These are phyloP conservation scores for Aspergillus sp. DNA, from an alignment of 2,329 filamentous ascomycete genomes.

Conservation along the genomic window DNA sequence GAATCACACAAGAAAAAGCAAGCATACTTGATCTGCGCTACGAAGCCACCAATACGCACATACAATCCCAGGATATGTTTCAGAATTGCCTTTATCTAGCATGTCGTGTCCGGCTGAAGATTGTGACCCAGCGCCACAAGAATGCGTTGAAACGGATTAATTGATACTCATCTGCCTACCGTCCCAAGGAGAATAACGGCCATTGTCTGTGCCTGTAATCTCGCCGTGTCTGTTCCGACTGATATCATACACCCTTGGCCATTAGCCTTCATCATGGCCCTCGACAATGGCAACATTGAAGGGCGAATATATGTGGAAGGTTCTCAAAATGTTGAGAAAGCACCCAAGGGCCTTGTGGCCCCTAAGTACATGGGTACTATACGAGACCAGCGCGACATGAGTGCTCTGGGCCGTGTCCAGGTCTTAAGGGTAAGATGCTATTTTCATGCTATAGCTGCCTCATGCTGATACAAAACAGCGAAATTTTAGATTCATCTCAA, in stretches of 20 bases:
- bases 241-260: too few species aligned
- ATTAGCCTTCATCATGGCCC: neutral
- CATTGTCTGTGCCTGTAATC: neutral
- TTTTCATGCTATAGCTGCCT: neutral
- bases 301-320: neutral
- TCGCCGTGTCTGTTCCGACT: too few species aligned
- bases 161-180: neutral
- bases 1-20: neutral
- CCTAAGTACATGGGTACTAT: conserved; percentile 41
- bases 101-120: neutral
- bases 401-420: conserved; percentile 40
- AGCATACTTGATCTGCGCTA: neutral
- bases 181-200: neutral
- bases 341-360: conserved; percentile 32
- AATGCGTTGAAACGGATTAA: neutral
- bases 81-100: neutral
- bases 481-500: conserved; percentile 49
- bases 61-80: neutral
- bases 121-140: neutral
- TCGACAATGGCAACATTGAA: neutral
- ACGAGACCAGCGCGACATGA: conserved; percentile 42
- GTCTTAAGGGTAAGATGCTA: conserved; percentile 36
- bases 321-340: conserved; percentile 22
- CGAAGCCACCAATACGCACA: neutral
- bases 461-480: conserved; percentile 31